Base-by-base conservation (phyloP, 2,329 filamentous ascomycete species). In the Cytospora schulzeri region DNA sequence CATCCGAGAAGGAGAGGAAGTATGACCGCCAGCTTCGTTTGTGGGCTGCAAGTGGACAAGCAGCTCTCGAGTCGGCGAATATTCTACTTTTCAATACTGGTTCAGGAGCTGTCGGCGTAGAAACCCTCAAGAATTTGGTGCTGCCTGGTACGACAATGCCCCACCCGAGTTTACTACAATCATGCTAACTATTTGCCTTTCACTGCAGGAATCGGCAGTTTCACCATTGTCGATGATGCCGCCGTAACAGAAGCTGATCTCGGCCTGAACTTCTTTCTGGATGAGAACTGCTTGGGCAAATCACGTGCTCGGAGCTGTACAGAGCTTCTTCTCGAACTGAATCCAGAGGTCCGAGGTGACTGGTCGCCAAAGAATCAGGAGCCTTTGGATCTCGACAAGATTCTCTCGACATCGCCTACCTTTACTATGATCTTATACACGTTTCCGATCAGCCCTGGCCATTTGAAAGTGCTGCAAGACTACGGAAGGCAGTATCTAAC, bases 51-150 rank as follows among this genome's bases (percentile, higher is more conserved):
- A 92, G 87, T 58, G 95, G 95, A 22, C 95, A 99, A 76, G 85
- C 90, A 69, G 94, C 93, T 19, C 83, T 99, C 2, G 96, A 99
- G 76, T 88, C 92, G 63, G 91, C 95, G 26, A 91, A 96, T 70
- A 89, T 99, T n/a, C 85, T 98, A 15, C 84, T 99, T 6, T 81
- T 99, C 66, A 97, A 97, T 77, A 91, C 90, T 0, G 91, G 92
- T 2, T 79, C 90, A n/a, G 94, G 94, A 12, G 91, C 93, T 2
- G 91, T 93, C 38, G 95, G 93, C 17, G 85, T 96, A 15, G 95
- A 99, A 77, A 89, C 93, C 0, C 84, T 99, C 67, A 99, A 99
- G 83, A 99, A 99, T 74, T 86, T 99, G n/a, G 91, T 99, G 3
- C 81, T 99, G 11, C 95, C 95, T 64, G 92, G 88, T 88, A 76